Conservation (phyloP, 352 stramenopile genomes). For the Aphanomyces cochlioides region DNA sequence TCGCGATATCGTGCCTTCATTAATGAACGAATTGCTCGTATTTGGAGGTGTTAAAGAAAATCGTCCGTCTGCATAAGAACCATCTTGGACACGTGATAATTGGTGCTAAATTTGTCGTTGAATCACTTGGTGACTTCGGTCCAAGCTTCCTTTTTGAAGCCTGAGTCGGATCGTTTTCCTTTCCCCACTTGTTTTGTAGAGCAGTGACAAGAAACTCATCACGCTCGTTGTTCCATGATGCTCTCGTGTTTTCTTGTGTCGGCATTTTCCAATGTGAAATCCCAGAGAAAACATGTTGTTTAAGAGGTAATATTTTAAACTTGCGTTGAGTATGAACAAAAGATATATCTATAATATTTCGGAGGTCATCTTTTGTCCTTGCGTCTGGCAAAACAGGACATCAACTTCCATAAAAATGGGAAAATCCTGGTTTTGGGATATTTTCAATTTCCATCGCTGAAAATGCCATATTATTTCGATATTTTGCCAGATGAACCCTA, state of each 20-base stretch:
- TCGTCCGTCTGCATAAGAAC: slow-evolving; percentile 7
- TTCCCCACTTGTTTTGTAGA: background rate
- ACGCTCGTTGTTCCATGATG: background rate
- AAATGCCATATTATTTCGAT: slow-evolving; percentile 6
- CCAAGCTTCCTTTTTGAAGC: slow-evolving; percentile 18
- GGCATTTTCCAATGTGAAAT: background rate
- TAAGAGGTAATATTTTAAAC: background rate
- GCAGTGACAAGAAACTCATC: slow-evolving; percentile 10
- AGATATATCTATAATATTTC: background rate
- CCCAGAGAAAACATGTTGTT: background rate
- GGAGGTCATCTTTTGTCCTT: background rate
- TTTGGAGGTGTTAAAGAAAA: background rate
- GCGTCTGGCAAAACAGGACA: slow-evolving; percentile 5
- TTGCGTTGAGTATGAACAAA: slow-evolving; percentile 13
- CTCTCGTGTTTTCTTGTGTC: background rate
- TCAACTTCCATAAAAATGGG: background rate
- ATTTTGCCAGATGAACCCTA: background rate
- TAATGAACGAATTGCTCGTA: background rate
- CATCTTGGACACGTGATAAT: slow-evolving; percentile 1
- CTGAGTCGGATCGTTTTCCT: slow-evolving; percentile 4
- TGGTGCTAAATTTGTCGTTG: background rate
- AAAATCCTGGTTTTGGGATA: background rate
- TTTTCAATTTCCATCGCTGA: background rate
- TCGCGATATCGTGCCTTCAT: background rate
- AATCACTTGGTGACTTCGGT: background rate